phyloP scores from a whole-genome alignment of 805 yeast genomes.

The Candida incommunis region DNA sequence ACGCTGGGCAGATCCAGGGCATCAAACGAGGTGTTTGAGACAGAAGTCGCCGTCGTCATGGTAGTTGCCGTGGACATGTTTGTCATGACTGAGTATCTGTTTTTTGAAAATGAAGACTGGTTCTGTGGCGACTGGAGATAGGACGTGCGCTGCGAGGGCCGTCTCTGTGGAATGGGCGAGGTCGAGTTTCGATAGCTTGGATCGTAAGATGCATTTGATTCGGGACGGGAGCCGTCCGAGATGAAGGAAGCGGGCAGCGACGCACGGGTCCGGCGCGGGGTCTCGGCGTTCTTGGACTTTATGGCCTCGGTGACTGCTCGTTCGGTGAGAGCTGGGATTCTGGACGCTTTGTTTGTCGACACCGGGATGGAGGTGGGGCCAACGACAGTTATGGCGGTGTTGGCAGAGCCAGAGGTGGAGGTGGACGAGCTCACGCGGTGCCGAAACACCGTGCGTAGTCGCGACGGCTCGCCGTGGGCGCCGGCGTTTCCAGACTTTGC shows the following conservation, averaged over 20 bases:
- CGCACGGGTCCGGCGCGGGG: background rate
- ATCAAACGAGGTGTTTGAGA: conserved; percentile 6
- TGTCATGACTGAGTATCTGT: conserved; percentile 1
- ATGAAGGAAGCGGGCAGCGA: background rate
- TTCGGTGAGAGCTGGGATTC: conserved; percentile 1
- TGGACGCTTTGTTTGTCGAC: background rate
- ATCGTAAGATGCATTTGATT: background rate
- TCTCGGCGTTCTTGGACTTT: background rate
- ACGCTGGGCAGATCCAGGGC: conserved; percentile 8
- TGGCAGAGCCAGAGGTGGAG: background rate
- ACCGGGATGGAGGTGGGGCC: background rate
- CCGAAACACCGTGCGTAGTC: conserved; percentile 3
- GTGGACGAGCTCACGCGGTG: background rate
- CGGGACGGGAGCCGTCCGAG: background rate
- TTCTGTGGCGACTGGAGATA: background rate
- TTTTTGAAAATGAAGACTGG: background rate
- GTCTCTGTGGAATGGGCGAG: background rate
- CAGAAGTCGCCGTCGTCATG: background rate
- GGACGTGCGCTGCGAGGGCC: conserved; percentile 2
- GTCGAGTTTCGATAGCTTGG: conserved; percentile 2
- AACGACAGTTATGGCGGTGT: background rate
- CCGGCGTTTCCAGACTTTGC: conserved; percentile 8
- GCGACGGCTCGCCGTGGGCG: background rate
- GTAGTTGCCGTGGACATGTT: conserved; percentile 1
- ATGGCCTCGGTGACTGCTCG: background rate